Conservation (phyloP, 257 asterid species). For the Apocynum venetum region DNA sequence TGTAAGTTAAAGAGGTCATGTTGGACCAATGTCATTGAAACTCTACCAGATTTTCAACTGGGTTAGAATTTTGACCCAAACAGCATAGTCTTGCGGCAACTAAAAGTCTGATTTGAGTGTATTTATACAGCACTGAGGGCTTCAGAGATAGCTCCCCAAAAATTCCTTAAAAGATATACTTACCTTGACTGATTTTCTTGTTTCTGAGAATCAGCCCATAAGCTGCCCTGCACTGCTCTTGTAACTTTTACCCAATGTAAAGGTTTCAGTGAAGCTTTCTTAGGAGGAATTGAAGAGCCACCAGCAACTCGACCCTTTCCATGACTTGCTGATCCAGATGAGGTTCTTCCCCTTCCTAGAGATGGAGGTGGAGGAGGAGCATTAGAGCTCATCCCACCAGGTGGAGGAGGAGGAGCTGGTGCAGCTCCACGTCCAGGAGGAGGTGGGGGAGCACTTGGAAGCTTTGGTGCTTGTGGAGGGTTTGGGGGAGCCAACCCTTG, state of each 20-base stretch:
- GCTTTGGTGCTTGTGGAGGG: conserved; percentile 40
- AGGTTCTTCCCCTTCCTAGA: conserved; percentile 66
- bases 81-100: not conserved
- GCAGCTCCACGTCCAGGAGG: conserved; percentile 43
- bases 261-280: conserved; percentile 80
- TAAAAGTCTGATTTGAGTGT: not conserved
- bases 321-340: conserved; percentile 36
- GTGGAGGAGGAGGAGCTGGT: conserved; percentile 55
- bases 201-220: conserved; percentile 93
- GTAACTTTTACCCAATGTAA: conserved; percentile 98
- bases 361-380: conserved; percentile 46
- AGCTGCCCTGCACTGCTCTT: conserved; percentile 91
- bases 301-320: conserved; percentile 55
- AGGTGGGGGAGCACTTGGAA: conserved; percentile 50
- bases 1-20: not conserved
- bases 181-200: conserved; percentile 78
- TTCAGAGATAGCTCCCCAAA: not conserved
- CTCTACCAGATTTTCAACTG: not conserved
- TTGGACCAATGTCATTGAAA: not conserved
- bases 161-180: conserved; percentile 19
- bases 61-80: not conserved
- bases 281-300: conserved; percentile 77
- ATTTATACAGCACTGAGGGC: not conserved
- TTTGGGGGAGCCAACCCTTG: conserved; percentile 37
- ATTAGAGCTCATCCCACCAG: conserved; percentile 30